phyloP scores from a whole-genome alignment of 179 eudicot genomes.

The Camellia oleifera region DNA sequence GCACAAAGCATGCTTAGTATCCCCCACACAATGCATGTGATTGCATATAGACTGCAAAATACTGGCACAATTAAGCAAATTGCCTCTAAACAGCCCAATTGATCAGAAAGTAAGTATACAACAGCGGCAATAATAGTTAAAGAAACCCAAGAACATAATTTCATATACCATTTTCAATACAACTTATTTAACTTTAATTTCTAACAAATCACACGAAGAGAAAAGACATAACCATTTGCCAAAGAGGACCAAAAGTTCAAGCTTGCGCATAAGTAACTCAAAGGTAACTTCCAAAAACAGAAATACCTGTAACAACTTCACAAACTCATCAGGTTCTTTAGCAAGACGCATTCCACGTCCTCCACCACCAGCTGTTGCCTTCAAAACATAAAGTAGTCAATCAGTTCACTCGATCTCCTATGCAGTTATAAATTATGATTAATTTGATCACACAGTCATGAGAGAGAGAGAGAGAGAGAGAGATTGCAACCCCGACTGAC shows the following conservation, averaged over 20 bases:
- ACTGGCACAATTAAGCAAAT: neutral
- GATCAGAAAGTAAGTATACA: too few relatives aligned
- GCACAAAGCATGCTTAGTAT: neutral
- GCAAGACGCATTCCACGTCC: slow-evolving; percentile 99
- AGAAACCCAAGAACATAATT: neutral
- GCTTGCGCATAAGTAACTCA: neutral
- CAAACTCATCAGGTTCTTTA: slow-evolving; percentile 88
- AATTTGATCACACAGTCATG: neutral
- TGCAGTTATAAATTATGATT: neutral
- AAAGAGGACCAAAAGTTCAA: neutral
- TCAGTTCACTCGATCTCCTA: slow-evolving; percentile 11
- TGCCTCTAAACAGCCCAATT: neutral
- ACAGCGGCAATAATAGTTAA: neutral
- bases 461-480: neutral
- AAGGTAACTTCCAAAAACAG: neutral
- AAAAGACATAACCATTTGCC: neutral
- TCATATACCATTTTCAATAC: neutral
- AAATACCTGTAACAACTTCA: slow-evolving; percentile 88
- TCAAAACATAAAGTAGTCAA: slow-evolving; percentile 16
- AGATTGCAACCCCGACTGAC: neutral
- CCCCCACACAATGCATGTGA: neutral
- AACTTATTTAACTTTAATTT: neutral
- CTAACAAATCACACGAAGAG: neutral
- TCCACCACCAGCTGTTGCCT: slow-evolving; percentile 99
- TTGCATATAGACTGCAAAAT: neutral